These are phyloP conservation scores for Galerina marginata DNA, from an alignment of 768 basidiomycete species.

Conservation along the genomic window DNA sequence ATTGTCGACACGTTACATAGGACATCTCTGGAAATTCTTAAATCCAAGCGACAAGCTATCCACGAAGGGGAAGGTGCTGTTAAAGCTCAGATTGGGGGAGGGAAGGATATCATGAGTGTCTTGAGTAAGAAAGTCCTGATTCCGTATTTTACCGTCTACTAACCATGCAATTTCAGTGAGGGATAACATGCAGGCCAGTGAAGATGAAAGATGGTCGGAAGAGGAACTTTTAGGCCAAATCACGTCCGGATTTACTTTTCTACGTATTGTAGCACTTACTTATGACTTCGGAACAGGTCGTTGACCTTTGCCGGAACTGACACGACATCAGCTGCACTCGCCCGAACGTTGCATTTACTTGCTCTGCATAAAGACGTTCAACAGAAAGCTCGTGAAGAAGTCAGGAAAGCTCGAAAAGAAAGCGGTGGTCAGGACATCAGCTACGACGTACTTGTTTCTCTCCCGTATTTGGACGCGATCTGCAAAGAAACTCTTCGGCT, in stretches of 20 bases:
- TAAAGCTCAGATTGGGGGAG: slow-evolving; percentile 37
- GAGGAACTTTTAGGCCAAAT: slow-evolving; percentile 41
- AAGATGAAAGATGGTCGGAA: slow-evolving; percentile 37
- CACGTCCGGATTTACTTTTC: slow-evolving; percentile 8
- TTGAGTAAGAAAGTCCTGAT: slow-evolving; percentile 37
- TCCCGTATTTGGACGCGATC: slow-evolving; percentile 45
- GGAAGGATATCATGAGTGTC: slow-evolving; percentile 54
- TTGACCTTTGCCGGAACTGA: slow-evolving; percentile 47
- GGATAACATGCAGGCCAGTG: slow-evolving; percentile 37
- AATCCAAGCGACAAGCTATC: slow-evolving; percentile 41
- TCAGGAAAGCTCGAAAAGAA: slow-evolving; percentile 29
- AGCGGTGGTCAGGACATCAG: slow-evolving; percentile 28
- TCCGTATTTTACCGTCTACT: too few relatives aligned
- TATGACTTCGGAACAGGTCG: slow-evolving; percentile 12
- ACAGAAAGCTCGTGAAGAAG: slow-evolving; percentile 42
- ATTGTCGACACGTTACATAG: slow-evolving; percentile 41
- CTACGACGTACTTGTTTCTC: slow-evolving; percentile 42
- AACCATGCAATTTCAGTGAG: slow-evolving; percentile 30
- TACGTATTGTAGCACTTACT: not conserved
- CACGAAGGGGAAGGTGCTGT: slow-evolving; percentile 38
- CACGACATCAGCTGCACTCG: slow-evolving; percentile 46
- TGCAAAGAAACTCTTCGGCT: slow-evolving; percentile 47
- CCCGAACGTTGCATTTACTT: slow-evolving; percentile 41
- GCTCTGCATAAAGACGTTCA: slow-evolving; percentile 34
- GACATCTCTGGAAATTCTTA: slow-evolving; percentile 40